A percentile compares a stretch with the other conserved stretches of the same genome.
phyloP scores from a whole-genome alignment of 768 basidiomycete species.

The Russula abietina region DNA sequence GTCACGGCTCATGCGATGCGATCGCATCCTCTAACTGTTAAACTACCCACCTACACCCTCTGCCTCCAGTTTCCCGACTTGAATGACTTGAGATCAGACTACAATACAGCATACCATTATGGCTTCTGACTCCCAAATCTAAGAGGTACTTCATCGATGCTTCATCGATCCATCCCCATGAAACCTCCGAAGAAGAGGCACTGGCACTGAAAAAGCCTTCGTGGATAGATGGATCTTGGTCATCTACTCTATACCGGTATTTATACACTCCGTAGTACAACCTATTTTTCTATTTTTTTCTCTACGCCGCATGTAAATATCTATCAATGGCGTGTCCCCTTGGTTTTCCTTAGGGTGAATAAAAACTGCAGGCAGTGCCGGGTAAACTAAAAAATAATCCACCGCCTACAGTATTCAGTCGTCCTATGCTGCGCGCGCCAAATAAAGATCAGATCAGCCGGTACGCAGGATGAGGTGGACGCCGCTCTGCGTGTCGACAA shows the following conservation, averaged over 20 bases:
- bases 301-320: not conserved
- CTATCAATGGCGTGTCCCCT: not conserved
- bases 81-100: no score
- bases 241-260: not conserved
- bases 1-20: not conserved
- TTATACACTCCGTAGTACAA: not conserved
- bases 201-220: no score
- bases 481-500: conserved; percentile 88
- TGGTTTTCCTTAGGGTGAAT: not conserved
- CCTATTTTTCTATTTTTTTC: no score
- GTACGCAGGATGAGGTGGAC: conserved; percentile 92
- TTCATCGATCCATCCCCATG: no score
- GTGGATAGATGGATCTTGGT: not conserved
- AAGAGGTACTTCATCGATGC: no score
- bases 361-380: no score
- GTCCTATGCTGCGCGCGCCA: not conserved
- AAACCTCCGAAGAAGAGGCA: no score
- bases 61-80: not conserved
- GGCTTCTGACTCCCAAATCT: no score
- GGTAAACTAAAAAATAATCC: no score
- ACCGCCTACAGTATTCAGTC: no score
- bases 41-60: no score
- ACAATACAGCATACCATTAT: no score
- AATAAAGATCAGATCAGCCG: conserved; percentile 38
- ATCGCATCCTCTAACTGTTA: not conserved